These are phyloP conservation scores for Onygena corvina DNA, from an alignment of 2,329 filamentous ascomycete genomes.

Conservation along the genomic window DNA sequence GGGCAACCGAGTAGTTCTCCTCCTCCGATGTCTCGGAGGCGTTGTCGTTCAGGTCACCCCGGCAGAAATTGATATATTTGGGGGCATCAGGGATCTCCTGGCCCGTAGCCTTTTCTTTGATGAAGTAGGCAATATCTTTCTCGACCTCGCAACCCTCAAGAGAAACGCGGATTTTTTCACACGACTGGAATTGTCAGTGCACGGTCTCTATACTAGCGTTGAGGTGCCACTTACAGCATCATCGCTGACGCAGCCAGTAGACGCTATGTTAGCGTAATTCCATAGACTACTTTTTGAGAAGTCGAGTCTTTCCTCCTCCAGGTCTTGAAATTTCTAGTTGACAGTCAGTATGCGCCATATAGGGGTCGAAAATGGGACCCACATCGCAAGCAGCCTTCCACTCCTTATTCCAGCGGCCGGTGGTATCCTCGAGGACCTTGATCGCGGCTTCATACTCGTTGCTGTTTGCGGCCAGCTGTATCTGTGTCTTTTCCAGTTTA, in stretches of 20 bases:
- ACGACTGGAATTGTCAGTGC: slow-evolving; percentile 43
- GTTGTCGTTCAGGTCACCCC: slow-evolving; percentile 68
- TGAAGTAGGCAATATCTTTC: slow-evolving; percentile 83
- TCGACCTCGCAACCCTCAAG: slow-evolving; percentile 94
- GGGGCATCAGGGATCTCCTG: slow-evolving; percentile 96
- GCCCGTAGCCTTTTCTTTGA: slow-evolving; percentile 76
- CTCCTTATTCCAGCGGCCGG: slow-evolving; percentile 88
- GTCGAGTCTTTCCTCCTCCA: slow-evolving; percentile 92
- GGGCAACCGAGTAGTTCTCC: slow-evolving; percentile 86
- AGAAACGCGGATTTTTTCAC: slow-evolving; percentile 87
- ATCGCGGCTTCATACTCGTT: slow-evolving; percentile 87
- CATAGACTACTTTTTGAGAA: slow-evolving; percentile 96
- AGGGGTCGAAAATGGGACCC: slow-evolving; percentile 18
- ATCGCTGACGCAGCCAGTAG: slow-evolving; percentile 94
- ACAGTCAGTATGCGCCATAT: slow-evolving; percentile 17
- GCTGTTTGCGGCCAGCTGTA: slow-evolving; percentile 81
- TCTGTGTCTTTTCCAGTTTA: slow-evolving; percentile 96
- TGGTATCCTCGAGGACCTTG: slow-evolving; percentile 89
- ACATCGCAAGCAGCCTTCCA: slow-evolving; percentile 90
- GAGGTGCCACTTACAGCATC: slow-evolving; percentile 49
- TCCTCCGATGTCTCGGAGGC: slow-evolving; percentile 76
- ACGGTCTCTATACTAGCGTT: background rate
- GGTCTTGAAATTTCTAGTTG: slow-evolving; percentile 82
- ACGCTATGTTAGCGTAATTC: slow-evolving; percentile 95
- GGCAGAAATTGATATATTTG: slow-evolving; percentile 97